A percentile compares a stretch with the other conserved stretches of the same genome.
These are phyloP conservation scores for Brassica hybrid DNA, from an alignment of 441 rosid species.

Conservation along the genomic window DNA sequence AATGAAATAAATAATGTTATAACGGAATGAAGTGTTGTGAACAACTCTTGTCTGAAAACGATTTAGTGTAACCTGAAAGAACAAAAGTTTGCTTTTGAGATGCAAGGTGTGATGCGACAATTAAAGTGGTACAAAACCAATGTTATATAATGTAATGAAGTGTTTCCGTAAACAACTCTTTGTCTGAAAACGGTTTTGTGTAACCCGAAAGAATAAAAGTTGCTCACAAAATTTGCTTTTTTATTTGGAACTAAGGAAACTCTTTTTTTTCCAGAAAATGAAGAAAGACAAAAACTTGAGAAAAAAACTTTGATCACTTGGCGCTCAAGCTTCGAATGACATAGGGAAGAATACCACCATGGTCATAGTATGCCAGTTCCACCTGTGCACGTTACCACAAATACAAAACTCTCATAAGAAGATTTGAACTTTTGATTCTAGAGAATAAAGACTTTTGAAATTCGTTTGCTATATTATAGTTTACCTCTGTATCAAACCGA, in stretches of 20 bases:
- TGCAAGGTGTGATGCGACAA: neutral
- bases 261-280: too few relatives aligned
- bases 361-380: conserved; percentile 62
- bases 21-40: conserved; percentile 15
- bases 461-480: neutral
- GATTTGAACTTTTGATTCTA: conserved; percentile 8
- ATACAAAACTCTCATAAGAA: conserved; percentile 4
- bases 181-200: conserved; percentile 6
- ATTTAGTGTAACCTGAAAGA: conserved; percentile 13
- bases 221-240: conserved; percentile 36
- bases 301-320: conserved; percentile 35
- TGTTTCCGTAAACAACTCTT: conserved; percentile 11
- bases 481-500: conserved; percentile 65
- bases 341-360: conserved; percentile 68
- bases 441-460: neutral
- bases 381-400: conserved; percentile 40
- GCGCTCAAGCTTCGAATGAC: conserved; percentile 54
- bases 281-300: neutral
- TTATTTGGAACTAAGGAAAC: conserved; percentile 31
- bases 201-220: neutral
- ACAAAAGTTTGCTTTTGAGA: neutral
- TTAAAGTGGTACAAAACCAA: neutral
- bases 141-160: conserved; percentile 7
- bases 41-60: conserved; percentile 13
- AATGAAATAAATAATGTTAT: neutral